Evolutionary conservation across 2,329 filamentous ascomycete species (phyloP), one percentile per base, ranked within the genome.

Genomic region (Calonectria honghensis): DNA sequence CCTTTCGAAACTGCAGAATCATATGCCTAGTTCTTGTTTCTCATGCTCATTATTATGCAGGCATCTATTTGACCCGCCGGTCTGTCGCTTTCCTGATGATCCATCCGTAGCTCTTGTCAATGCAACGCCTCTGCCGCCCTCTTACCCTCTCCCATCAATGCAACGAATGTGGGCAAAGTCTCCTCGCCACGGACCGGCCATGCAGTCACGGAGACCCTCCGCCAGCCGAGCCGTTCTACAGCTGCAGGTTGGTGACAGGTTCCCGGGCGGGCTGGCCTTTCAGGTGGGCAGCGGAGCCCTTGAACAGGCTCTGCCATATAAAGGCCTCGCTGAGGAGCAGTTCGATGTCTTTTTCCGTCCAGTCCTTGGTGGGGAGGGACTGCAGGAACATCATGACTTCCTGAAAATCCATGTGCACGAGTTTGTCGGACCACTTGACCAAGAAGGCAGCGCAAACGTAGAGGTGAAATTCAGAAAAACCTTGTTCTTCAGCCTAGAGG

Each of bases 331-430:
- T 98, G 54, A 99, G 89, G 70, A 99, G 88, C 73, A 99, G 90
- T 85, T 98, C 97, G 81, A 99, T 98, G 82, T 99, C 97, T 87
- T 98, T 98, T 84, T 98, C 97, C 1, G 95, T 98, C 97, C 97
- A 99, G 70, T 94, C 91, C 79, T 94, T 94, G 9, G 97, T 99
- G 4, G 97, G 97, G 72, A 99, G 88, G 57, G 95, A 95, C 86
- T 99, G 97, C 70, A 99, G 88, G 83, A 99, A 99, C 96, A 99
- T 99, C 96, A 99, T 98, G 74, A 98, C 94, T 85, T 98, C 96
- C 87, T 98, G 91, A 79, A 98, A 98, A 84, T 99, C 97, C 96
- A 98, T 98, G 85, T 96, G 97, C 75, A 96, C 91, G 59, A 99
- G 90, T 84, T 97, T 95, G 79, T 97, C 94, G 9, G 96, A 98